These are phyloP conservation scores for Penicillium nucicola DNA, from an alignment of 495 filamentous ascomycete genomes.

Conservation along the genomic window DNA sequence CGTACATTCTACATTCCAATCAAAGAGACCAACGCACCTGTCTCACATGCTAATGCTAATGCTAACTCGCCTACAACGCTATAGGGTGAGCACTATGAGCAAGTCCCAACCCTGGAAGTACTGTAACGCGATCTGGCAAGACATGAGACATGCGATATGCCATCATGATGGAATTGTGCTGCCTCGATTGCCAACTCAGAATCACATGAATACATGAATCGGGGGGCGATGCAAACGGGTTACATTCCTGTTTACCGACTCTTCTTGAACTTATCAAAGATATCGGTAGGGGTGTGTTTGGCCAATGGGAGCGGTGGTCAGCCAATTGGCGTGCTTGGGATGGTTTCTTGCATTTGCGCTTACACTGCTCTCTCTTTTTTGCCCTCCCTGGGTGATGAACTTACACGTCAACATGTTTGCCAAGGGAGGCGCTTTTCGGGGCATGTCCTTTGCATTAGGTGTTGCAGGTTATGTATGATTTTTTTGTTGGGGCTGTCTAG, in stretches of 20 bases:
- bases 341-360: too few species aligned
- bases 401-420: not conserved
- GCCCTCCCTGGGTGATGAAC: too few species aligned
- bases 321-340: not conserved
- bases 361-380: too few species aligned
- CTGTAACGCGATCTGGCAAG: too few species aligned
- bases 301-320: not conserved
- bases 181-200: not conserved
- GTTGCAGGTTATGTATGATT: not conserved
- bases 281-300: not conserved
- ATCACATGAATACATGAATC: not conserved
- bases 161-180: not conserved
- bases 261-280: not conserved
- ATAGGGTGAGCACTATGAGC: too few species aligned
- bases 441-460: not conserved
- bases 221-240: too few species aligned
- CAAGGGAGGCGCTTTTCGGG: not conserved
- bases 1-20: too few species aligned
- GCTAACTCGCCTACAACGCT: not conserved
- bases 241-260: too few species aligned
- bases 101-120: too few species aligned
- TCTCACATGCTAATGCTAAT: constrained; percentile 7
- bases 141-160: too few species aligned
- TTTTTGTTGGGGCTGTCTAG: not conserved
- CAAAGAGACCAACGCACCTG: not conserved